These are phyloP conservation scores for Fusarium tuaranense DNA, from an alignment of 2,329 filamentous ascomycete genomes.

Conservation along the genomic window DNA sequence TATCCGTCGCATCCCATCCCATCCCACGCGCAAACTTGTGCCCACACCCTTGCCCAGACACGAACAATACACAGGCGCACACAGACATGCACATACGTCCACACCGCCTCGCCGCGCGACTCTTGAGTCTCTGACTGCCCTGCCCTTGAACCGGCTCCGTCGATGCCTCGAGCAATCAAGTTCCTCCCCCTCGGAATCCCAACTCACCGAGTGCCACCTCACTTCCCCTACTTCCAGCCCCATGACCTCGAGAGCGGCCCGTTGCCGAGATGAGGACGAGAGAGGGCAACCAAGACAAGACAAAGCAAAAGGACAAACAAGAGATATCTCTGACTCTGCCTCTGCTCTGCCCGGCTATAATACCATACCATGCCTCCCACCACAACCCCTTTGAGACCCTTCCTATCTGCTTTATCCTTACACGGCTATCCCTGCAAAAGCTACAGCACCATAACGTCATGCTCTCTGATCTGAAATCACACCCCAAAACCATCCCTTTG, in stretches of 20 bases:
- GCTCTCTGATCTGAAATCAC: constrained; percentile 35
- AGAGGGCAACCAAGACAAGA: constrained; percentile 28
- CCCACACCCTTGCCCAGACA: constrained; percentile 38
- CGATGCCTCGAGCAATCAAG: constrained; percentile 36
- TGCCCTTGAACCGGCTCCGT: constrained; percentile 31
- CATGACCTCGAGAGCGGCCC: constrained; percentile 40
- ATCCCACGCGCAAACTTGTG: constrained; percentile 31
- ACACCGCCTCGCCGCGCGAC: constrained; percentile 43
- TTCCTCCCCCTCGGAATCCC: constrained; percentile 34
- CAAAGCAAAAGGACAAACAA: constrained; percentile 24
- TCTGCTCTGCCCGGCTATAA: constrained; percentile 21
- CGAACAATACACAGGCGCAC: constrained; percentile 37
- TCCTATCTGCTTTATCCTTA: constrained; percentile 23
- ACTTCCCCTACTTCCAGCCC: constrained; percentile 37
- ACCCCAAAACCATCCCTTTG: constrained; percentile 24
- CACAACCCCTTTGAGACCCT: constrained; percentile 25
- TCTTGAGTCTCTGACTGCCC: constrained; percentile 18
- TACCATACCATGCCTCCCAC: constrained; percentile 27
- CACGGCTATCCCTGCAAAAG: constrained; percentile 34
- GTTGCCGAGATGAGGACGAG: constrained; percentile 33
- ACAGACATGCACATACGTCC: constrained; percentile 37
- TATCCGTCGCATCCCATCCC: constrained; percentile 9
- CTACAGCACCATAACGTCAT: constrained; percentile 37
- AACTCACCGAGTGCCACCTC: constrained; percentile 47
- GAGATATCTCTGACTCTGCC: constrained; percentile 35